phyloP scores from a whole-genome alignment of 345 rosid species.

The Gossypium mustelinum region DNA sequence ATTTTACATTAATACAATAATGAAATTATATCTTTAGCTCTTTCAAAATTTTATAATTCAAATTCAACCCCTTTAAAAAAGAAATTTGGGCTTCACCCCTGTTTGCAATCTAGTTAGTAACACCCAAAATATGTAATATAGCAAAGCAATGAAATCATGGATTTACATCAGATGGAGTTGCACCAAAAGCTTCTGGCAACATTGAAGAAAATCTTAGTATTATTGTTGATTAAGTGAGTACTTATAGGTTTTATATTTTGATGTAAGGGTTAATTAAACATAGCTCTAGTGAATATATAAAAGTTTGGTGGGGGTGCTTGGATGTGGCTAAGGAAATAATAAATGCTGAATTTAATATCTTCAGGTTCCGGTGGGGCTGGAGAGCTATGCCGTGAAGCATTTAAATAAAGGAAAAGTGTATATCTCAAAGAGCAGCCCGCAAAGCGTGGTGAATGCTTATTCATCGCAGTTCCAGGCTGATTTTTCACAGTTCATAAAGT shows the following conservation, averaged over 20 bases:
- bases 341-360: background rate
- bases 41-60: no score
- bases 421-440: constrained; percentile 63
- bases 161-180: background rate
- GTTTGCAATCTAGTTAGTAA: background rate
- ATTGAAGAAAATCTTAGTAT: no score
- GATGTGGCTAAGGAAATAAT: background rate
- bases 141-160: background rate
- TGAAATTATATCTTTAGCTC: background rate
- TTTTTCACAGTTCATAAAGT: constrained; percentile 44
- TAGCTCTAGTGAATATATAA: no score
- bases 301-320: background rate
- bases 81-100: background rate
- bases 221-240: no score
- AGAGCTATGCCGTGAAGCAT: constrained; percentile 4
- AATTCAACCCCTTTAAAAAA: background rate
- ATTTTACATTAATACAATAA: background rate
- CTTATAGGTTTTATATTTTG: no score
- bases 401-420: constrained; percentile 62
- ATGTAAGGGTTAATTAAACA: no score
- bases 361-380: constrained; percentile 55
- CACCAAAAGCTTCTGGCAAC: background rate
- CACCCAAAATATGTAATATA: background rate
- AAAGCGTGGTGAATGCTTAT: constrained; percentile 48
- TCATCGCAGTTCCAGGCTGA: constrained; percentile 52